Evolutionary conservation across 768 basidiomycete species (phyloP).

Genomic region (Porpolomopsis calyptriformis): DNA sequence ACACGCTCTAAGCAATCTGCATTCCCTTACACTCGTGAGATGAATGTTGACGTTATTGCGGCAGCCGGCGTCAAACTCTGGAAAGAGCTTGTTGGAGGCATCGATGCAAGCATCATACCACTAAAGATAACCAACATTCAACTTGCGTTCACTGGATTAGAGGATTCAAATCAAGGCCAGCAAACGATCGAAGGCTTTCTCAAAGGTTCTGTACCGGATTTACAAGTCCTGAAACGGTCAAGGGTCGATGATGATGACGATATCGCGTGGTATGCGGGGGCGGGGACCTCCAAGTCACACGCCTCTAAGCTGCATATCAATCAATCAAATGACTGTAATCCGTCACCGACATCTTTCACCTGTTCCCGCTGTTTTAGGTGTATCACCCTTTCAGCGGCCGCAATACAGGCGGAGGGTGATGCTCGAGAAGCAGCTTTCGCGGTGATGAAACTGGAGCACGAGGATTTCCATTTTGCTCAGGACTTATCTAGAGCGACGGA

Average conservation of each 20-base stretch:
- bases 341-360: conserved; percentile 29
- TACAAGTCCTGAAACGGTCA: conserved; percentile 25
- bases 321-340: not conserved
- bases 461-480: conserved; percentile 83
- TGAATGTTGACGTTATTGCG: conserved; percentile 68
- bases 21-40: conserved; percentile 73
- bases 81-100: conserved; percentile 66
- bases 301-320: not conserved
- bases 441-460: conserved; percentile 56
- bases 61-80: conserved; percentile 71
- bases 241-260: conserved; percentile 20
- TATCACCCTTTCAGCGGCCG: conserved; percentile 24
- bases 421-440: conserved; percentile 29
- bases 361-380: conserved; percentile 49
- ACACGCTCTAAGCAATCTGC: conserved; percentile 73
- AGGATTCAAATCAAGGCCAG: conserved; percentile 67
- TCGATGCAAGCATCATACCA: conserved; percentile 19
- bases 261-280: too few species aligned
- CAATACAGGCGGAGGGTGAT: conserved; percentile 14
- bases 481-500: conserved; percentile 39
- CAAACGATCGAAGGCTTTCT: conserved; percentile 85
- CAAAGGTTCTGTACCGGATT: conserved; percentile 15
- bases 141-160: conserved; percentile 72
- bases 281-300: too few species aligned
- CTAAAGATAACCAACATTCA: conserved; percentile 66